Conservation (phyloP, 495 filamentous ascomycete species). For the Neurospora sp. region DNA sequence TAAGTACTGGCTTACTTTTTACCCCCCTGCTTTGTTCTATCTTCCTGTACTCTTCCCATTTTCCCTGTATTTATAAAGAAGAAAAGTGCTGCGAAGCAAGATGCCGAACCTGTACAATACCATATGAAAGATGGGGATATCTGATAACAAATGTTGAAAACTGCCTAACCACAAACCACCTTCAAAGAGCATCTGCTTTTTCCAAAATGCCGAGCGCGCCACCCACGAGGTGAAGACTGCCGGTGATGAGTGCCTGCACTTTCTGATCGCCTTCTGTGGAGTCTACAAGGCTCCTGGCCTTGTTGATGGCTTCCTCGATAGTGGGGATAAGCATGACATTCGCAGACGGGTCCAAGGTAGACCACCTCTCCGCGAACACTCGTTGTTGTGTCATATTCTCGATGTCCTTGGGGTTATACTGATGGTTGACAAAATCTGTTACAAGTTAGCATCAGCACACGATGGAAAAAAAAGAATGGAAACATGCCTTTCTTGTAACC, state of each 20-base stretch:
- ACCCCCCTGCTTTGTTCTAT: neutral
- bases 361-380: conserved; percentile 64
- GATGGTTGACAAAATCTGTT: conserved; percentile 65
- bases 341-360: conserved; percentile 48
- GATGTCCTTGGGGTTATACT: conserved; percentile 56
- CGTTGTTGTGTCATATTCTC: conserved; percentile 63
- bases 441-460: conserved; percentile 16
- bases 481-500: conserved; percentile 52
- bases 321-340: conserved; percentile 58
- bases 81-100: conserved; percentile 9
- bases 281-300: conserved; percentile 43
- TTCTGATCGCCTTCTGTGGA: conserved; percentile 16
- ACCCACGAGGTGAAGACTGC: conserved; percentile 53
- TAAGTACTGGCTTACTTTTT: conserved; percentile 6
- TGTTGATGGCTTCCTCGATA: conserved; percentile 77
- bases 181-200: conserved; percentile 30
- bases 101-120: conserved; percentile 5
- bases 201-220: conserved; percentile 44
- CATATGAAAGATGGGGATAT: neutral
- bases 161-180: neutral
- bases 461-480: neutral
- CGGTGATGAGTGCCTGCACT: conserved; percentile 46
- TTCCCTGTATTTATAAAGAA: neutral
- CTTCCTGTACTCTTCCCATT: neutral
- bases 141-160: conserved; percentile 11